Evolutionary conservation across 2,329 filamentous ascomycete species (phyloP).

Genomic region (Botrytis elliptica): DNA sequence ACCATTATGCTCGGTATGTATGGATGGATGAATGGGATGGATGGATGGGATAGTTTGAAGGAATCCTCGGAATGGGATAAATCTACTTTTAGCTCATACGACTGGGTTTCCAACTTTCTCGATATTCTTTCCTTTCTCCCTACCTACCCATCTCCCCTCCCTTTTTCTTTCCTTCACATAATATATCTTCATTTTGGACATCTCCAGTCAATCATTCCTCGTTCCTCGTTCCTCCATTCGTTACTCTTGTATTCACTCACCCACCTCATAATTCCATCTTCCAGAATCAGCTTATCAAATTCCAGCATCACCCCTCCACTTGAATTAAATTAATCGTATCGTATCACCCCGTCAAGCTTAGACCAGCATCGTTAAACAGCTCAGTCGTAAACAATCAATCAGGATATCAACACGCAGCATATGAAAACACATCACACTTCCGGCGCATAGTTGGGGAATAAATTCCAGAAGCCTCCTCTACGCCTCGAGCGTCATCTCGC

Average conservation of each 20-base stretch:
- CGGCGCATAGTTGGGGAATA: neutral
- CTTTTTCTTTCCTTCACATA: neutral
- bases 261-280: neutral
- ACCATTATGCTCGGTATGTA: neutral
- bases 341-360: conserved; percentile 19
- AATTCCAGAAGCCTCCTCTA: neutral
- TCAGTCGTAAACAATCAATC: conserved; percentile 13
- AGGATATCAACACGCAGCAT: neutral
- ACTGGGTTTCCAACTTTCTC: neutral
- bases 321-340: conserved; percentile 18
- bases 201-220: neutral
- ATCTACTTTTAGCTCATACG: neutral
- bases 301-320: conserved; percentile 7
- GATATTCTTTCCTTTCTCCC: neutral
- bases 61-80: neutral
- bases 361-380: neutral
- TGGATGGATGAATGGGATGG: neutral
- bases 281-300: conserved; percentile 27
- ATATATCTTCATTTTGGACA: neutral
- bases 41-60: neutral
- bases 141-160: neutral
- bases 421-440: neutral
- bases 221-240: neutral
- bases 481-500: conserved; percentile 9
- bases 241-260: neutral